Evolutionary conservation across 352 stramenopile genomes (phyloP), one percentile per base, ranked within the genome.

Genomic region (Phytopythium oedochilum): DNA sequence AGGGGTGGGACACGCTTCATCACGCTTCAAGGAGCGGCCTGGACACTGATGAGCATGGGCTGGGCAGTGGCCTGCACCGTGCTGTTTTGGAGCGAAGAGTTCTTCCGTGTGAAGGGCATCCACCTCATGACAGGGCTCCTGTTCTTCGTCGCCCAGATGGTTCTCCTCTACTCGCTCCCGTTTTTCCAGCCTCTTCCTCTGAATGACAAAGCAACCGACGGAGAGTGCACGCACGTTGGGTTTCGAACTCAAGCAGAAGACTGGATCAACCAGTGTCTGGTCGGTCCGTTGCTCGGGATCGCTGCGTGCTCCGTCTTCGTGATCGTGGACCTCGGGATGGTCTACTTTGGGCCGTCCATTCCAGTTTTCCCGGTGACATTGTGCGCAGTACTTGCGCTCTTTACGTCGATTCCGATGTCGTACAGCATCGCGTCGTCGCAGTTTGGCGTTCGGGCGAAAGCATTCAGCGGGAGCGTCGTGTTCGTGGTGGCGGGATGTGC

Each of bases 401-500:
- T 86, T 26, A 71, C 65, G 0, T 78, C 75, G 8, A 82, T 86
- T 23, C 72, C 72, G 2, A 55, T 81, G 45, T 75, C 73, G 29
- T 84, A 78, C 61, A 75, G 66, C 40, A 71, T 79, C 47, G 64
- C 66, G 1, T 62, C 56, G 22, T 72, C 64, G 8, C 49, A 49
- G 15, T 63, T 78, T 26, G 63, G 62, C 11, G 3, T 36, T 14
- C 57, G 75, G 6, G 60, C 70, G 0, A 80, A 78, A 34, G 44
- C 32, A 0, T 57, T 78, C 17, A 63, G 73, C 29, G 72, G 75
- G 11, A 74, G 73, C n/a, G 62, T 83, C 14, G 57, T 86, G 12
- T 82, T 80, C 32, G 53, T 81, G 22, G 71, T 86, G 20, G 55
- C 80, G 1, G 75, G 75, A 10, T 78, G 62, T 42, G 71, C 75